Percentiles rank a stretch among this genome's conserved stretches.
Evolutionary conservation across 2,329 filamentous ascomycete genomes (phyloP).

Genomic region (Cadophora gregata): DNA sequence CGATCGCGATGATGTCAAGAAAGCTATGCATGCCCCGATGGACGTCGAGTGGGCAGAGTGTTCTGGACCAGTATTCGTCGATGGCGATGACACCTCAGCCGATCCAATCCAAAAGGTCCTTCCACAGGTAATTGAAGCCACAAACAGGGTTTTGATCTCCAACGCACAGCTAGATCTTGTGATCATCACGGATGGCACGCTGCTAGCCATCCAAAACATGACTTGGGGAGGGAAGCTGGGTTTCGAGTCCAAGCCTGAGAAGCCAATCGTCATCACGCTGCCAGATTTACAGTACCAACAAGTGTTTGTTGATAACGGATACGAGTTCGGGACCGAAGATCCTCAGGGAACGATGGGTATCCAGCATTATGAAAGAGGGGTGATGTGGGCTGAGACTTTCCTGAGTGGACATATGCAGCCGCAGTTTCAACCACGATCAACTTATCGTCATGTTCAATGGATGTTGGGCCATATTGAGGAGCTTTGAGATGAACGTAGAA

Average conservation of each 20-base stretch:
- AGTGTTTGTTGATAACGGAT: slow-evolving; percentile 28
- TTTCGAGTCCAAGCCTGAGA: slow-evolving; percentile 49
- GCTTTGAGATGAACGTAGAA: slow-evolving; percentile 17
- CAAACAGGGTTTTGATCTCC: slow-evolving; percentile 57
- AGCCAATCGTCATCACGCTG: slow-evolving; percentile 34
- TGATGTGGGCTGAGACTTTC: slow-evolving; percentile 48
- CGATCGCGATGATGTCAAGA: slow-evolving; percentile 57
- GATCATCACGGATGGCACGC: slow-evolving; percentile 56
- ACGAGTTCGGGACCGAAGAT: slow-evolving; percentile 57
- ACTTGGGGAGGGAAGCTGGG: slow-evolving; percentile 58
- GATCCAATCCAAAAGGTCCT: slow-evolving; percentile 51
- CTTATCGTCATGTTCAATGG: slow-evolving; percentile 47
- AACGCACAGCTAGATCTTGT: slow-evolving; percentile 55
- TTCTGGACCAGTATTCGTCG: slow-evolving; percentile 50
- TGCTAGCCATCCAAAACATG: slow-evolving; percentile 59
- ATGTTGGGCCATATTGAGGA: slow-evolving; percentile 45
- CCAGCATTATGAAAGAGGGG: slow-evolving; percentile 46
- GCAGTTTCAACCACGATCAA: slow-evolving; percentile 45
- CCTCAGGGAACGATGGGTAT: slow-evolving; percentile 49
- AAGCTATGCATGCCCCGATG: slow-evolving; percentile 53
- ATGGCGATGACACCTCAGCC: slow-evolving; percentile 48
- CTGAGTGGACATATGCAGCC: slow-evolving; percentile 47
- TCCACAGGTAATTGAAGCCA: slow-evolving; percentile 55
- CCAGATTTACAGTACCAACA: slow-evolving; percentile 34
- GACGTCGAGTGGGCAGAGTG: slow-evolving; percentile 51